Evolutionary conservation across 2,329 filamentous ascomycete genomes (phyloP).

Genomic region (Cytospora leucostoma): DNA sequence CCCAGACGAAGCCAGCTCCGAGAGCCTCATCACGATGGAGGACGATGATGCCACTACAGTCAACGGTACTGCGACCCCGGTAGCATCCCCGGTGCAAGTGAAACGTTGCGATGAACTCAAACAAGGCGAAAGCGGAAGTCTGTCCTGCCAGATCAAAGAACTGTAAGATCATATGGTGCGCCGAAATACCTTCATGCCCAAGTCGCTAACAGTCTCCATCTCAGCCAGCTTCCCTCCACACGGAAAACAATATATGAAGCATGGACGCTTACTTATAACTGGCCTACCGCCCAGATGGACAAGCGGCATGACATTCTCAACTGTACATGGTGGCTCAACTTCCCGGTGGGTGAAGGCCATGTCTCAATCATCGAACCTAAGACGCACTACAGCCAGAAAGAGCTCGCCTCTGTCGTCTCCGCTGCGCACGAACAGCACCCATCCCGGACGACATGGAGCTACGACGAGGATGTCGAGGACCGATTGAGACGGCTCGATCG

Average conservation of each 20-base stretch:
- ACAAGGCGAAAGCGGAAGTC: not conserved
- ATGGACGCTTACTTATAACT: slow-evolving; percentile 9
- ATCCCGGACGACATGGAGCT: not conserved
- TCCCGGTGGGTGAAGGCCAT: slow-evolving; percentile 20
- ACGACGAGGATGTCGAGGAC: slow-evolving; percentile 25
- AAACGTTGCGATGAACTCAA: not conserved
- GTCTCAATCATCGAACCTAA: slow-evolving; percentile 29
- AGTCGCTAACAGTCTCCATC: not conserved
- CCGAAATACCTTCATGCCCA: no score
- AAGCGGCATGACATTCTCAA: not conserved
- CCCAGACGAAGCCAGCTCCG: slow-evolving; percentile 1
- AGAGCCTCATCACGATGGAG: not conserved
- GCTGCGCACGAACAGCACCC: slow-evolving; percentile 12
- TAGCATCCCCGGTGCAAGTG: not conserved
- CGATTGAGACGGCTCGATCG: slow-evolving; percentile 29
- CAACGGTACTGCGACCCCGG: not conserved
- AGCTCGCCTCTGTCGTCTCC: slow-evolving; percentile 19
- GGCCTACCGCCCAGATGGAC: not conserved
- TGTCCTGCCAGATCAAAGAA: not conserved
- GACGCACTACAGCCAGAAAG: slow-evolving; percentile 28
- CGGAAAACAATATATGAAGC: slow-evolving; percentile 4
- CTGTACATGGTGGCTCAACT: not conserved
- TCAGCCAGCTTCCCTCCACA: slow-evolving; percentile 10
- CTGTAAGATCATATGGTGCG: not conserved
- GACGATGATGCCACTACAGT: slow-evolving; percentile 8